phyloP scores from a whole-genome alignment of 1,139 yeast species.

The Debaryomyces sp. region DNA sequence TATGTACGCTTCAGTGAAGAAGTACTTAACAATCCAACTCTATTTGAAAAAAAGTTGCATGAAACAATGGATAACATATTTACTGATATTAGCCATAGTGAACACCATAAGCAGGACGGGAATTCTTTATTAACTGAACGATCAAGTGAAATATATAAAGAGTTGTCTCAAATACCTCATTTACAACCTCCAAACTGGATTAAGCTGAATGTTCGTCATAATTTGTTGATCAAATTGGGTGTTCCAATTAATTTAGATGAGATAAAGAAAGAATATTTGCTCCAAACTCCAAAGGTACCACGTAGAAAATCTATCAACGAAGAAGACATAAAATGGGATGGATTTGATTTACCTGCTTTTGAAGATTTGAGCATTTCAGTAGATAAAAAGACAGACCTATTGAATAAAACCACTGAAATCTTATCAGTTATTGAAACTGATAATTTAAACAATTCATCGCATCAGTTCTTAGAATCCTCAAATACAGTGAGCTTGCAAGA shows the following conservation, averaged over 20 bases:
- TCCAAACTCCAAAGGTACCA: constrained; percentile 6
- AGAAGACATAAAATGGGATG: constrained; percentile 37
- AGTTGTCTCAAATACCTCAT: constrained; percentile 44
- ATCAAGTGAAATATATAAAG: constrained; percentile 31
- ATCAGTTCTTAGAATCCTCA: constrained; percentile 25
- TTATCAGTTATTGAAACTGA: constrained; percentile 40
- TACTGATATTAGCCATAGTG: constrained; percentile 9
- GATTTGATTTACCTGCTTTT: constrained; percentile 30
- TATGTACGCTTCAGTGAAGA: constrained; percentile 16
- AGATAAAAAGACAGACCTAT: constrained; percentile 21
- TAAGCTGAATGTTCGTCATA: constrained; percentile 57
- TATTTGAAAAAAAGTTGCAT: constrained; percentile 20
- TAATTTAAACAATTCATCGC: constrained; percentile 36
- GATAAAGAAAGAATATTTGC: constrained; percentile 9
- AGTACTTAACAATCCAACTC: constrained; percentile 16
- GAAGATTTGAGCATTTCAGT: constrained; percentile 22
- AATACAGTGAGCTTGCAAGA: constrained; percentile 22
- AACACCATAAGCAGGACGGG: background rate
- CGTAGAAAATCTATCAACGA: constrained; percentile 30
- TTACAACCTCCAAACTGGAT: constrained; percentile 61
- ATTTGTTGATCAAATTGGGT: constrained; percentile 56
- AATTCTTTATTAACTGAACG: constrained; percentile 26
- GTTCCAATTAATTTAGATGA: constrained; percentile 64
- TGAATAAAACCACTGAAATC: constrained; percentile 27
- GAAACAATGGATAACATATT: constrained; percentile 26